These are phyloP conservation scores for Backusella mclennaniae DNA, from an alignment of 192 early-diverging fungal genomes.

Conservation along the genomic window DNA sequence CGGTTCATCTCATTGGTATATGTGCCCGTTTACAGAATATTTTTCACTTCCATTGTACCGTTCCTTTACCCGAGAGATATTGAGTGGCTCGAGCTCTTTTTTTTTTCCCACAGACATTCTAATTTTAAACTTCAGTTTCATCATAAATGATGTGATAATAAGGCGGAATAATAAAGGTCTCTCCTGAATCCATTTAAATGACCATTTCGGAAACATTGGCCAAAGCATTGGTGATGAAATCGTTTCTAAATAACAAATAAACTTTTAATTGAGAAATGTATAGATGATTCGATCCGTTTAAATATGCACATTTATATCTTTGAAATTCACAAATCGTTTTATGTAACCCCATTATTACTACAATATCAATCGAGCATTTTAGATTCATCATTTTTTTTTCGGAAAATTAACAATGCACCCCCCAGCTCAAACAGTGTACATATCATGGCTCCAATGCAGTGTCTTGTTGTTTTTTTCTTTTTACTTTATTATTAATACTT, in stretches of 20 bases:
- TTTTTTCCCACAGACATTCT: neutral
- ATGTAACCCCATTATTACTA: no score
- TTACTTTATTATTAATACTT: neutral
- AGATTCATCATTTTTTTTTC: neutral
- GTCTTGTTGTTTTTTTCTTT: neutral
- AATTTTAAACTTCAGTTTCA: neutral
- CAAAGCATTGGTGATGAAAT: neutral
- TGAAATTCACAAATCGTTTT: no score
- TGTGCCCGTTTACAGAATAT: neutral
- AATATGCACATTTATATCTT: no score
- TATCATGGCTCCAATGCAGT: neutral
- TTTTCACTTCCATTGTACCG: neutral
- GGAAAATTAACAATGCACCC: neutral
- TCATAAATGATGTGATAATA: neutral
- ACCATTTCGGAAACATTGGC: neutral
- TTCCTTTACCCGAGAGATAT: neutral
- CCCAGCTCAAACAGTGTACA: neutral
- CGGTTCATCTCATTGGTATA: neutral
- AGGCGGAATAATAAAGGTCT: neutral
- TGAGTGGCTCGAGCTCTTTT: no score
- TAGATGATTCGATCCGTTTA: neutral
- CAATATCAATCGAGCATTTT: no score
- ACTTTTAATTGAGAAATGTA: neutral
- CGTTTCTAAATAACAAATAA: neutral
- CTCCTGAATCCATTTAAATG: no score